Evolutionary conservation across 371 early-diverging fungal species (phyloP).

Genomic region (Chytridium lagenaria): DNA sequence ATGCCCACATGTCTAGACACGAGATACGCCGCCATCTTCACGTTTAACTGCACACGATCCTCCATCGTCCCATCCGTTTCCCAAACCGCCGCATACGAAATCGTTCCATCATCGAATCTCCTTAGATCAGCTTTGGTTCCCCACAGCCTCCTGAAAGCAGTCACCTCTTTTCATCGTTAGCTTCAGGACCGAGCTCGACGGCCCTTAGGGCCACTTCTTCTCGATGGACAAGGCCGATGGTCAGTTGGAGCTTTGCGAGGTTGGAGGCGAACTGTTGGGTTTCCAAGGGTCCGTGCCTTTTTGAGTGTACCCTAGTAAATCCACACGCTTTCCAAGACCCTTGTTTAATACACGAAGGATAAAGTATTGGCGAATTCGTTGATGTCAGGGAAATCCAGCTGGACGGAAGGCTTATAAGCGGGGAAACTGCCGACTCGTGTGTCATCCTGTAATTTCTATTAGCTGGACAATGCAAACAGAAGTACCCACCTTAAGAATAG

Average conservation of each 20-base stretch:
- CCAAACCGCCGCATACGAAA: constrained; percentile 81
- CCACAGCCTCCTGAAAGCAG: constrained; percentile 82
- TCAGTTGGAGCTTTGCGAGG: constrained; percentile 29
- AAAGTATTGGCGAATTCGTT: constrained; percentile 48
- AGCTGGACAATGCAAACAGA: constrained; percentile 4
- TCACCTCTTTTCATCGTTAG: constrained; percentile 52
- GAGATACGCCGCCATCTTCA: constrained; percentile 78
- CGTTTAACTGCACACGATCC: constrained; percentile 76
- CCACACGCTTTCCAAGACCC: constrained; percentile 59
- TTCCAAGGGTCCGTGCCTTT: constrained; percentile 38
- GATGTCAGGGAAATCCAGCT: constrained; percentile 65
- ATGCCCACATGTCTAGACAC: constrained; percentile 70
- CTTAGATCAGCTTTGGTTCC: constrained; percentile 82
- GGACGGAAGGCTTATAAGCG: constrained; percentile 56
- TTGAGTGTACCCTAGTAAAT: constrained; percentile 37
- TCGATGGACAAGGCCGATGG: constrained; percentile 75
- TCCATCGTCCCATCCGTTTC: constrained; percentile 68
- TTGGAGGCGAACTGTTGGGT: background rate
- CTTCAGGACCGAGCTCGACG: constrained; percentile 82
- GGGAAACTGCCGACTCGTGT: constrained; percentile 30
- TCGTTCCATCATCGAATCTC: constrained; percentile 88
- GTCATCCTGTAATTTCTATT: background rate
- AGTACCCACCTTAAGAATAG: constrained; percentile 46
- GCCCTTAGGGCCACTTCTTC: constrained; percentile 67
- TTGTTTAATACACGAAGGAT: constrained; percentile 62